Evolutionary conservation across 768 basidiomycete species (phyloP).

Genomic region (Leccinum longicurvipes): DNA sequence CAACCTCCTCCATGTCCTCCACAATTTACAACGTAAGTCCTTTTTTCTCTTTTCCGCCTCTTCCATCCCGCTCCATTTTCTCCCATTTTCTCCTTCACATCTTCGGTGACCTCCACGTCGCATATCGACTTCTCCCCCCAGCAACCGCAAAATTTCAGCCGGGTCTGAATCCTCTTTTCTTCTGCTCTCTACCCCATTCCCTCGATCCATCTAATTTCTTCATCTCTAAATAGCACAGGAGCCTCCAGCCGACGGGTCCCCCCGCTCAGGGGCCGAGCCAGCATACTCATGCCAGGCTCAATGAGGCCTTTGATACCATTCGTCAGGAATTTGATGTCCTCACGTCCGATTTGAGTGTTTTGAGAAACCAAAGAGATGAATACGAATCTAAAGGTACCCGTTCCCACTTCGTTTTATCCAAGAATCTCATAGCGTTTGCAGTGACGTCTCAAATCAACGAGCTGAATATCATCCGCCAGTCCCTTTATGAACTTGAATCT

Average conservation of each 20-base stretch:
- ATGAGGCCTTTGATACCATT: conserved; percentile 78
- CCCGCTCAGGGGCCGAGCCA: conserved; percentile 40
- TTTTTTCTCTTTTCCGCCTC: neutral
- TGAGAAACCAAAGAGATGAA: conserved; percentile 82
- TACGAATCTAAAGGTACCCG: conserved; percentile 77
- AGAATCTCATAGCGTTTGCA: conserved; percentile 29
- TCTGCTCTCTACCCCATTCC: neutral
- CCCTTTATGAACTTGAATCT: conserved; percentile 87
- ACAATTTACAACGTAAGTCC: conserved; percentile 38
- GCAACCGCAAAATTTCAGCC: conserved; percentile 26
- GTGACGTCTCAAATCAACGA: conserved; percentile 86
- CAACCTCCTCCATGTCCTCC: conserved; percentile 37
- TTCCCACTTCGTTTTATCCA: neutral
- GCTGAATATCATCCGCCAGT: conserved; percentile 83
- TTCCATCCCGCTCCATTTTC: neutral
- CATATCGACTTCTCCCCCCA: conserved; percentile 2
- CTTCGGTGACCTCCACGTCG: neutral
- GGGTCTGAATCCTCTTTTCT: conserved; percentile 3
- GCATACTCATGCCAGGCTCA: conserved; percentile 48
- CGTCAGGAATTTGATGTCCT: conserved; percentile 82
- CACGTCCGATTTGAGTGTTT: conserved; percentile 58
- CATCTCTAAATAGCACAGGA: conserved; percentile 41
- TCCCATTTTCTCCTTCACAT: neutral
- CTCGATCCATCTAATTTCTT: conserved; percentile 16
- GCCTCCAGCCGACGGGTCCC: conserved; percentile 51